Percentiles rank a stretch among this genome's conserved stretches.
Conservation (phyloP, 805 yeast genomes). For the Cyberlindnera euphorbiae region DNA sequence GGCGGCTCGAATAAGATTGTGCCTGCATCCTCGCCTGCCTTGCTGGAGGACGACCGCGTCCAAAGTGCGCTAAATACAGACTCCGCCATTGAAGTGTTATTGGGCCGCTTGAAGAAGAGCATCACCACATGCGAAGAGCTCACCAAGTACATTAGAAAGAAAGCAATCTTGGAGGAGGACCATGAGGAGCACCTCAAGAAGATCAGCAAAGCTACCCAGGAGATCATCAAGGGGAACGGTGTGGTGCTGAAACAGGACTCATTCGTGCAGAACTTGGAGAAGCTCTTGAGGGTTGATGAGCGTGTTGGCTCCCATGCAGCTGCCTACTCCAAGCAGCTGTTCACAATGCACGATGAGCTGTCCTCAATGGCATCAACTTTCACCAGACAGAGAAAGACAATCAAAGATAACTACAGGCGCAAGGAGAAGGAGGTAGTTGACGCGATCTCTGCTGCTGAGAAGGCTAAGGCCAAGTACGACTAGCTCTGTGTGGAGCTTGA, state of each 20-base stretch:
- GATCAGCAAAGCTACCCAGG: constrained; percentile 53
- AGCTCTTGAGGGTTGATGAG: constrained; percentile 74
- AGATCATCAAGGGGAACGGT: constrained; percentile 38
- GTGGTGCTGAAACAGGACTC: constrained; percentile 53
- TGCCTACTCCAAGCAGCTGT: constrained; percentile 73
- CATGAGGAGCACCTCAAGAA: constrained; percentile 71
- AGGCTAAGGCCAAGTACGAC: constrained; percentile 75
- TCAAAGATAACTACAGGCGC: constrained; percentile 77
- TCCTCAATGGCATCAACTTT: constrained; percentile 64
- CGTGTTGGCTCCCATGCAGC: constrained; percentile 64
- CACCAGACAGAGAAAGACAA: constrained; percentile 63
- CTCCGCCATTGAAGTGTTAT: constrained; percentile 67
- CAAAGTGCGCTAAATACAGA: constrained; percentile 58
- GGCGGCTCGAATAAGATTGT: constrained; percentile 9
- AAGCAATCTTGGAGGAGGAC: constrained; percentile 74
- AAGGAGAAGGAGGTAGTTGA: constrained; percentile 84
- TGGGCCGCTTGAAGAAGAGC: constrained; percentile 72
- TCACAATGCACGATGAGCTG: constrained; percentile 83
- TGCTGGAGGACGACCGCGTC: constrained; percentile 49
- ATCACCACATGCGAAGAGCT: constrained; percentile 83
- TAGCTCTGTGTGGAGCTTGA: constrained; percentile 85
- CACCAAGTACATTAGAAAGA: constrained; percentile 69
- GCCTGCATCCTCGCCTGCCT: constrained; percentile 29
- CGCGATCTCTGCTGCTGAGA: constrained; percentile 78
- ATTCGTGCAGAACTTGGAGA: constrained; percentile 60